These are phyloP conservation scores for Corylus heterophylla DNA, from an alignment of 306 rosid species.

Conservation along the genomic window DNA sequence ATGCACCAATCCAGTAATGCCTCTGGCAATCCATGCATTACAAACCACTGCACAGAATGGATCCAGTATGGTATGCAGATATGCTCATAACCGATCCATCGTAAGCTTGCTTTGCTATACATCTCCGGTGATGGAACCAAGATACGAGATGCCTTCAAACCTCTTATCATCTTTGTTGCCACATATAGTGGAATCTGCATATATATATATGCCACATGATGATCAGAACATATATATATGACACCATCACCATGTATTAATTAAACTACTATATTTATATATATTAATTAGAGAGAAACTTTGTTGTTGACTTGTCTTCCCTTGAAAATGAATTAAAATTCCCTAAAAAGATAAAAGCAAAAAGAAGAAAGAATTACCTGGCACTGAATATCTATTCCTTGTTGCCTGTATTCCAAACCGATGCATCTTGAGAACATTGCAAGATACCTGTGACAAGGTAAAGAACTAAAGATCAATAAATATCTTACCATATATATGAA, in stretches of 20 bases:
- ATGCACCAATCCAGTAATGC: background rate
- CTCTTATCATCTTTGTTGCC: constrained; percentile 30
- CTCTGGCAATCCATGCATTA: constrained; percentile 14
- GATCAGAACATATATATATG: no score
- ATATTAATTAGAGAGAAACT: no score
- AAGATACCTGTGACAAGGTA: constrained; percentile 15
- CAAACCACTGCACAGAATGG: constrained; percentile 27
- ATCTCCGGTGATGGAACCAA: constrained; percentile 22
- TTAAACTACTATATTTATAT: no score
- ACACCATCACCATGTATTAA: no score
- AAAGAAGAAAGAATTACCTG: constrained; percentile 25
- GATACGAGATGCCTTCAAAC: constrained; percentile 5
- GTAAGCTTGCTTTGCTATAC: constrained; percentile 34
- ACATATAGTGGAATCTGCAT: constrained; percentile 29
- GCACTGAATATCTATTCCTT: constrained; percentile 36
- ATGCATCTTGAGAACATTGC: constrained; percentile 20
- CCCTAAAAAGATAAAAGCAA: background rate
- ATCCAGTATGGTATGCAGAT: constrained; percentile 28
- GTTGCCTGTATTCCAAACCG: constrained; percentile 28
- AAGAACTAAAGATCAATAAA: no score
- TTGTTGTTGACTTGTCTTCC: no score
- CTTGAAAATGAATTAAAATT: no score
- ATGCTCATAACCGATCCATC: constrained; percentile 30
- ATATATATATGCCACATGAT: no score
- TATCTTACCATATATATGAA: no score